Base-by-base conservation (phyloP, 495 filamentous ascomycete genomes). In the Aspergillus nanangensis region DNA sequence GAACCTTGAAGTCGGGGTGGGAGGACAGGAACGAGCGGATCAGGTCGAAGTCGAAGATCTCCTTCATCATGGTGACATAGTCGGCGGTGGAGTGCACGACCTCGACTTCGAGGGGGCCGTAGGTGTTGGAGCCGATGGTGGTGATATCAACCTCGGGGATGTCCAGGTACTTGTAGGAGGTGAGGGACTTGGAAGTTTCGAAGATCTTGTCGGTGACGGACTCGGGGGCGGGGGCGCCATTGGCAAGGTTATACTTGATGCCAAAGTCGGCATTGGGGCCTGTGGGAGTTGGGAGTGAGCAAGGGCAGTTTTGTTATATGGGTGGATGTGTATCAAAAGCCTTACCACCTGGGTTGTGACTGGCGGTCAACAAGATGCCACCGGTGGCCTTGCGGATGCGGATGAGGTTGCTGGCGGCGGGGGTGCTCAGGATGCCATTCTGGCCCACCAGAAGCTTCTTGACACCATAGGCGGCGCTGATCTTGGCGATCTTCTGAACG, bases 221-320 rank as follows among this genome's bases (percentile, higher is more conserved):
- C 62, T 98, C 93, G 11, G 93, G 93, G 41, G 93, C 93, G 18
- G 93, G 93, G 22, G 90, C 93, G 48, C 93, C 93, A 63, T 97
- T 97, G 58, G 87, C 67, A 39, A 98, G 76, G 76, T 98, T 98
- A 78, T 98, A 98, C 73, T 98, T 98, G 83, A 98, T 97, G 45
- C 93, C 93, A 47, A 97, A 97, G 71, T 98, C 93, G 64, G 89
- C 82, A 48, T 80, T 82, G 38, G 94, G 94, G 20, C 93, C 91
- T 96, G 55, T 21, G 7, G 8, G 20, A n/a, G 18, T 18, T 17
- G 2, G n/a, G 5, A 7, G 33, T 36, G 7, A 36, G 14, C 20
- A 8, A 7, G 2, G 8, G 20, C 11, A 18, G 20, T 17, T 21
- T 5, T 24, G 8, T 11, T 21, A 15, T 21, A 21, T 7, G 37